phyloP scores from a whole-genome alignment of 345 rosid species.

The Camelina laxa region DNA sequence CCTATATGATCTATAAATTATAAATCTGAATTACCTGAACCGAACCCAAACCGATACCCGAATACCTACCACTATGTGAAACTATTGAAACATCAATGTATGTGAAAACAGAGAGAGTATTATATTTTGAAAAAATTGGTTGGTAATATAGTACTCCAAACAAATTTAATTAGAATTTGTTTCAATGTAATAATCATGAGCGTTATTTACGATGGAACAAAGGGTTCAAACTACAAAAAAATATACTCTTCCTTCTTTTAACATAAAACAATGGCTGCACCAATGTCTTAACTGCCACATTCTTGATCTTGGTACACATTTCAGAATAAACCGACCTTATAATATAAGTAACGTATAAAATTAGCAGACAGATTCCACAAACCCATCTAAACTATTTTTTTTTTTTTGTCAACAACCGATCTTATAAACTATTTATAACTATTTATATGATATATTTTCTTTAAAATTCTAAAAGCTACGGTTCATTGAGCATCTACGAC shows the following conservation, averaged over 20 bases:
- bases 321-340: conserved; percentile 31
- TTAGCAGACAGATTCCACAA: not conserved
- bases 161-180: too few relatives aligned
- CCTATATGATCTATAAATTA: too few relatives aligned
- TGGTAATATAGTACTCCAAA: too few relatives aligned
- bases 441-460: too few relatives aligned
- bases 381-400: not conserved
- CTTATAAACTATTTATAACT: not conserved
- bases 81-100: too few relatives aligned
- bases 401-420: too few relatives aligned
- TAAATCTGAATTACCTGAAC: too few relatives aligned
- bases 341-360: conserved; percentile 3
- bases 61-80: too few relatives aligned
- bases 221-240: conserved; percentile 49
- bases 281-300: conserved; percentile 28
- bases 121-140: too few relatives aligned
- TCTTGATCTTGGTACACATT: conserved; percentile 9
- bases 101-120: too few relatives aligned
- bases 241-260: conserved; percentile 18
- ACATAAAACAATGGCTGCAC: conserved; percentile 21
- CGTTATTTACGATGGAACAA: conserved; percentile 34
- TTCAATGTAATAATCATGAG: conserved; percentile 39
- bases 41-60: too few relatives aligned
- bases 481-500: not conserved
- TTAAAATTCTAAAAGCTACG: not conserved